A percentile compares a stretch with the other conserved stretches of the same genome.
Evolutionary conservation across 2,329 filamentous ascomycete species (phyloP).

Genomic region (Helotiales sp.): DNA sequence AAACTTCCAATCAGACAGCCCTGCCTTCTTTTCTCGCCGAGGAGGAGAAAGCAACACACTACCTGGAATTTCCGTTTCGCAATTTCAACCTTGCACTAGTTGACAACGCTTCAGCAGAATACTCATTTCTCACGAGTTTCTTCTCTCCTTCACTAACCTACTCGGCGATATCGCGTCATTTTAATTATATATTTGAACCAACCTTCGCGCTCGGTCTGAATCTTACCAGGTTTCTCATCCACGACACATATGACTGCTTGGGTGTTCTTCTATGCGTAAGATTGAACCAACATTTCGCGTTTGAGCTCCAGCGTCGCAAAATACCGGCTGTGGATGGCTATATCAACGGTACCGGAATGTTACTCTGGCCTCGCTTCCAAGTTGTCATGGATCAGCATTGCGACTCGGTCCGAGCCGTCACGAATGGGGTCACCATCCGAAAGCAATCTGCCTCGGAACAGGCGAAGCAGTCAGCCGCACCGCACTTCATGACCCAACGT

Average conservation of each 20-base stretch:
- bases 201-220: slow-evolving; percentile 81
- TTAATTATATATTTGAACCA: slow-evolving; percentile 84
- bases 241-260: slow-evolving; percentile 78
- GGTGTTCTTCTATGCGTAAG: slow-evolving; percentile 90
- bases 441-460: slow-evolving; percentile 49
- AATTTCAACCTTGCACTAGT: slow-evolving; percentile 93
- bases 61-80: slow-evolving; percentile 86
- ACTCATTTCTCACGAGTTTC: slow-evolving; percentile 88
- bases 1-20: slow-evolving; percentile 70
- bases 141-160: slow-evolving; percentile 78
- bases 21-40: slow-evolving; percentile 88
- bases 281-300: slow-evolving; percentile 90
- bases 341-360: slow-evolving; percentile 93
- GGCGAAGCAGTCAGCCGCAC: slow-evolving; percentile 71
- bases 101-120: slow-evolving; percentile 93
- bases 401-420: slow-evolving; percentile 74
- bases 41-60: slow-evolving; percentile 82
- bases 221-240: slow-evolving; percentile 74
- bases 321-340: slow-evolving; percentile 88
- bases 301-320: slow-evolving; percentile 88
- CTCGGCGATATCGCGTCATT: slow-evolving; percentile 77
- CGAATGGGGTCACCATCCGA: slow-evolving; percentile 48
- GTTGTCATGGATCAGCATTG: slow-evolving; percentile 91
- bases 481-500: slow-evolving; percentile 89
- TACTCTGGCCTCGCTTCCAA: slow-evolving; percentile 94